Base-by-base conservation (phyloP, 2,329 filamentous ascomycete genomes). In the Talaromyces sp. region DNA sequence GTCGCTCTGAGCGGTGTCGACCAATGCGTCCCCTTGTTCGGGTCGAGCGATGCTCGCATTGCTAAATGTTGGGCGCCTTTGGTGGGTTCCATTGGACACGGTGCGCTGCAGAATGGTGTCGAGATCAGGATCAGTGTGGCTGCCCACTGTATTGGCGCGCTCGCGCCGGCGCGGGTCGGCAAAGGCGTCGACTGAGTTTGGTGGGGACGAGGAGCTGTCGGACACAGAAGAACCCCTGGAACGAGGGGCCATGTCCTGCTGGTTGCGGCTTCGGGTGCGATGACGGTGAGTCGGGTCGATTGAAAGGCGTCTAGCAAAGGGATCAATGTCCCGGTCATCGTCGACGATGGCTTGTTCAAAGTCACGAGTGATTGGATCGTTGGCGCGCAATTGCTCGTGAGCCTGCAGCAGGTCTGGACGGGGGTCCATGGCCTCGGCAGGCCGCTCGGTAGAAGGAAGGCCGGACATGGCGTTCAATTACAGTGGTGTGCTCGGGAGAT, bases 101-200 rank as follows among this genome's bases (percentile, higher is more conserved):
- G 91, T 88, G 33, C 91, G 85, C 65, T 90, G 86, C 30, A 93
- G 79, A 27, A 84, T 81, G 25, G 84, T 79, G 27, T 86, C 81
- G 15, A 84, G 68, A 36, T 85, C 81, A 2, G 84, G 83, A 36
- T 81, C 76, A 17, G 71, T 76, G 66, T 80, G 78, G 72, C 85
- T 88, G 63, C 87, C 91, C 64, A 85, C 73, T 3, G 87, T 89
- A 56, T 85, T 84, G 55, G 86, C 83, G 51, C 93, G 89, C 72
- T 93, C 91, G 62, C 93, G 88, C 62, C 92, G 90, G 57, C 92
- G 89, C 60, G 91, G 91, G 70, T 95, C 91, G 19, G 95, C 95
- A 75, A 99, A 99, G 4, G 95, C 95, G 75, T 98, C 96, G 57
- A 99, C 92, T 0, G 95, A 99, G 75, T 97, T 99, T 8, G 95